Percentiles rank a stretch among this genome's conserved stretches.
These are phyloP conservation scores for Botrytis deweyae DNA, from an alignment of 2,329 filamentous ascomycete genomes.

Conservation along the genomic window DNA sequence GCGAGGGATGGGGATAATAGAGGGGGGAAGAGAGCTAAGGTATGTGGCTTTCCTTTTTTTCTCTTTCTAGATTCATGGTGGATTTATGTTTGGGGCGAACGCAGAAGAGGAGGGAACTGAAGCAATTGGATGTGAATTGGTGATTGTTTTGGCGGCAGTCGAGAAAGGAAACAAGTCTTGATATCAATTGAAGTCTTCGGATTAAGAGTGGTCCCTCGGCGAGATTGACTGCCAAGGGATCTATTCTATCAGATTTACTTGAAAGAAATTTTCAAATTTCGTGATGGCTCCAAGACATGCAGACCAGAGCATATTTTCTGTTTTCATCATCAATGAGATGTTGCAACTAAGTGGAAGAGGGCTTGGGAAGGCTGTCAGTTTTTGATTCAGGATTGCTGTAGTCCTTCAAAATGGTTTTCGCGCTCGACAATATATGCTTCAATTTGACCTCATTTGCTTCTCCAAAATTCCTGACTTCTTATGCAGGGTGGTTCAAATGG, in stretches of 20 bases:
- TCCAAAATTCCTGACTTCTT: neutral
- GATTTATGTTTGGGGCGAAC: neutral
- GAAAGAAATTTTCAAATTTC: neutral
- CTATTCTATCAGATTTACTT: neutral
- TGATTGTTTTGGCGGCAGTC: neutral
- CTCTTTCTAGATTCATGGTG: neutral
- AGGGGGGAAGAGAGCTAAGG: slow-evolving; percentile 23
- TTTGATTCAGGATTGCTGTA: neutral
- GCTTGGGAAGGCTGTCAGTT: neutral
- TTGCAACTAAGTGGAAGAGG: neutral
- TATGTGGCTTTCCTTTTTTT: neutral
- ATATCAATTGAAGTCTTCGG: neutral
- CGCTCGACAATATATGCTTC: neutral
- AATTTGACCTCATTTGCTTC: neutral
- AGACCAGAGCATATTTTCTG: neutral
- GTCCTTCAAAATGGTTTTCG: neutral
- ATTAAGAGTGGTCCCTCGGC: neutral
- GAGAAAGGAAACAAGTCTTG: neutral
- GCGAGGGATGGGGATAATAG: slow-evolving; percentile 11
- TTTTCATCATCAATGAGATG: neutral
- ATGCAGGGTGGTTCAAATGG: slow-evolving; percentile 49
- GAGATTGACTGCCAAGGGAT: too few relatives aligned
- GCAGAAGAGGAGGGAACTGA: neutral
- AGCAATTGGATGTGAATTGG: neutral
- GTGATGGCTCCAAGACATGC: neutral